Base-by-base conservation (phyloP, 148 eudicot genomes). In the Drosera capensis region DNA sequence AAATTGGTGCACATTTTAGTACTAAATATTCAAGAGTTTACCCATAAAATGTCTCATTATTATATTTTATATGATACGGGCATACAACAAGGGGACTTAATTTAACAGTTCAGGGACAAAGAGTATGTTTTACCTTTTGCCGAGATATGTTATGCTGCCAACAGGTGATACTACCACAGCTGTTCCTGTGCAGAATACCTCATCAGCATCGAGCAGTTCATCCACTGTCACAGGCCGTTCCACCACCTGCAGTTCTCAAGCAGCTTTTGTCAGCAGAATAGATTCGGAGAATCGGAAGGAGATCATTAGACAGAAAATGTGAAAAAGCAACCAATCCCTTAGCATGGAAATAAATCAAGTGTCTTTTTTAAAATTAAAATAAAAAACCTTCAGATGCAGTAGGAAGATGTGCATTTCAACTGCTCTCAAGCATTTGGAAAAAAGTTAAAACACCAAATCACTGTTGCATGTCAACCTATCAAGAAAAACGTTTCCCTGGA, bases 161-260 rank as follows among this genome's bases (percentile, higher is more conserved):
- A 90, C 99, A 37, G 88, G 99, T 36, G 82, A 84, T 46, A 90
- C 72, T 34, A 90, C 97, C 38, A 90, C 99, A 22, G 95, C 99
- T 16, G 99, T 90, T 66, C 95, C 99, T 12, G 95, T 90, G 56
- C 93, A 85, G 56, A 90, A 90, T 38, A 90, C 95, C 73, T 90
- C 99, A 73, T 90, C 99, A 11, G 99, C 99, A 62, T 79, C 64
- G 20, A 84, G 88, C 65, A 90, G 67, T 52, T 90, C 75, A 12
- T 90, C 95, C 40, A 84, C 88, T 5, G 88, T 34, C 45, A 90
- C 82, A 45, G 29, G 68, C 34, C 74, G 75, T 64, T 90, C 99
- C 60, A 58, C 81, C 43, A 81, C 95, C 95, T 84, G 50, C 55
- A 78, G 20, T 11, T 17, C 8, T 12, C 13, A 15, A 28, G 3